Percentiles rank a stretch among this genome's conserved stretches.
phyloP scores from a whole-genome alignment of 2,329 filamentous ascomycete genomes.

The Thelonectria blattea region DNA sequence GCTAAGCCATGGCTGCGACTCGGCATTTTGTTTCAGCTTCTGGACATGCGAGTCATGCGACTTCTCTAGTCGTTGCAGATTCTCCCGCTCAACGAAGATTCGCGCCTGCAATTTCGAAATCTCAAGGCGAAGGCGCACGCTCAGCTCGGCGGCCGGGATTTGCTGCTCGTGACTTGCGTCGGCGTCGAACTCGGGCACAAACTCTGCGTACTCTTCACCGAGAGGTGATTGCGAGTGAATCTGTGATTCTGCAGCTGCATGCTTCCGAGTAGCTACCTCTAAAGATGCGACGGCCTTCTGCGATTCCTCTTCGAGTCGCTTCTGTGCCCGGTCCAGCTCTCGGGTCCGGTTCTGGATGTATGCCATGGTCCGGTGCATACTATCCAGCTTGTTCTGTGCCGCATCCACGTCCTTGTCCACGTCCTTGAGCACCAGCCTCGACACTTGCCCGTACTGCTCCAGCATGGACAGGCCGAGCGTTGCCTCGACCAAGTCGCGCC shows the following conservation, averaged over 20 bases:
- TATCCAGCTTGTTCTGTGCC: neutral
- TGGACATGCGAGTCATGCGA: neutral
- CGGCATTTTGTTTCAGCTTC: neutral
- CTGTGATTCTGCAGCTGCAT: neutral
- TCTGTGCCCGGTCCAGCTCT: neutral
- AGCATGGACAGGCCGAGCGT: constrained; percentile 29
- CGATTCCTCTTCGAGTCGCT: constrained; percentile 3
- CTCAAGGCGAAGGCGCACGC: neutral
- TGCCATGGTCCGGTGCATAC: neutral
- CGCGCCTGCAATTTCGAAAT: constrained; percentile 14
- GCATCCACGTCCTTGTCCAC: neutral
- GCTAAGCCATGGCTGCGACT: constrained; percentile 10
- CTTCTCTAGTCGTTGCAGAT: neutral
- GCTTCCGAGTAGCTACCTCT: neutral
- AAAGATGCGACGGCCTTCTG: constrained; percentile 1
- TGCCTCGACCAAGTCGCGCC: constrained; percentile 25
- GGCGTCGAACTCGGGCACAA: neutral
- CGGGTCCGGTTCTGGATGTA: neutral
- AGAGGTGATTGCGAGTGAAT: neutral
- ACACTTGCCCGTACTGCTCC: constrained; percentile 17
- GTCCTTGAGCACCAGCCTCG: constrained; percentile 16
- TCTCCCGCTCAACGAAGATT: neutral
- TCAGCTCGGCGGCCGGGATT: neutral
- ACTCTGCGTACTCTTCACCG: neutral
- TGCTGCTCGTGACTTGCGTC: neutral